Conservation (phyloP, 805 yeast genomes). For the Komagataella mondaviorum region DNA sequence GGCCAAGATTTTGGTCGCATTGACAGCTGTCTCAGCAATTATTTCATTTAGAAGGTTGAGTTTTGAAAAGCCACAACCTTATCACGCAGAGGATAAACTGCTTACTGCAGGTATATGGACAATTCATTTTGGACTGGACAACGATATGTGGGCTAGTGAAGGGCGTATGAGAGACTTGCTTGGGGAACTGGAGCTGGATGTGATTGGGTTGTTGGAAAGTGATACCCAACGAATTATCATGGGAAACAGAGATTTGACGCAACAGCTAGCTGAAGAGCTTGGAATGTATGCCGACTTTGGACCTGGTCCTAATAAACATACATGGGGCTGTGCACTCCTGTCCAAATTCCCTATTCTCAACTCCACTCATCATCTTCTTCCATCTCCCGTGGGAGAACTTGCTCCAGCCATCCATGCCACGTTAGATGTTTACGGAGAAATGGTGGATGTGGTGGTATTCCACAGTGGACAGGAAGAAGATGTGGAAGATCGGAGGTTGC, state of each 20-base stretch:
- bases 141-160: slow-evolving; percentile 97
- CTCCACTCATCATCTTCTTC: slow-evolving; percentile 83
- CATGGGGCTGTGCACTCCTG: slow-evolving; percentile 92
- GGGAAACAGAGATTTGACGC: slow-evolving; percentile 93
- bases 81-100: slow-evolving; percentile 53
- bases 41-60: slow-evolving; percentile 46
- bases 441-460: slow-evolving; percentile 89
- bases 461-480: slow-evolving; percentile 98
- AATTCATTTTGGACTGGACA: slow-evolving; percentile 91
- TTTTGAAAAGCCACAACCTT: slow-evolving; percentile 48
- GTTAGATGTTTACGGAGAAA: slow-evolving; percentile 75
- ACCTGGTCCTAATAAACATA: slow-evolving; percentile 95
- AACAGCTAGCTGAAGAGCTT: slow-evolving; percentile 79
- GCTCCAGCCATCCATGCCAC: slow-evolving; percentile 99
- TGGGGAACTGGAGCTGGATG: slow-evolving; percentile 78
- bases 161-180: slow-evolving; percentile 77
- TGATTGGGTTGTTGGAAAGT: slow-evolving; percentile 80
- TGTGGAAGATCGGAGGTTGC: slow-evolving; percentile 82
- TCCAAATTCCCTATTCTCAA: slow-evolving; percentile 89
- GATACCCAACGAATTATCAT: slow-evolving; percentile 90
- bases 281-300: slow-evolving; percentile 95
- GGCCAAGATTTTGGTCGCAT: background rate
- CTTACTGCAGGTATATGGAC: slow-evolving; percentile 98
- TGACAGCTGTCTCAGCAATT: slow-evolving; percentile 23
- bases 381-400: slow-evolving; percentile 94